These are phyloP conservation scores for Mikania micrantha DNA, from an alignment of 129 eudicot species.

Conservation along the genomic window DNA sequence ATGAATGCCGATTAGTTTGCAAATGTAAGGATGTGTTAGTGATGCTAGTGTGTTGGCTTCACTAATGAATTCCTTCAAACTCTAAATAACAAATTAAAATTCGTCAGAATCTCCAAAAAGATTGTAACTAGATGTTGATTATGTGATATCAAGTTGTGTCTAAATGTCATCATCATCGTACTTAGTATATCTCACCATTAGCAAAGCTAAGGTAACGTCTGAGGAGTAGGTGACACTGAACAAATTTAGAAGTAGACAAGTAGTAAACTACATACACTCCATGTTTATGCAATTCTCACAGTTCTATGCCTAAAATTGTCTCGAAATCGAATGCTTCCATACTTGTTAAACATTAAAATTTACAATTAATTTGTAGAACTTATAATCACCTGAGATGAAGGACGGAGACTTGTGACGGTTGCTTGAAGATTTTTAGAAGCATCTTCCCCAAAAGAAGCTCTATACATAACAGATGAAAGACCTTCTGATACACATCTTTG, in stretches of 20 bases:
- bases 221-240: too few relatives aligned
- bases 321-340: neutral
- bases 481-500: constrained; percentile 72
- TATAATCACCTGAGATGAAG: constrained; percentile 59
- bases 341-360: neutral
- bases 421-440: constrained; percentile 69
- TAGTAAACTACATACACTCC: too few relatives aligned
- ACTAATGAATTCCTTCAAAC: constrained; percentile 68
- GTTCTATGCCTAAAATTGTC: neutral
- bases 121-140: neutral
- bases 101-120: constrained; percentile 2
- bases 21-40: constrained; percentile 68
- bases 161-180: too few relatives aligned
- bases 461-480: constrained; percentile 68
- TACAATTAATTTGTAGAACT: neutral
- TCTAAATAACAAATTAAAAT: constrained; percentile 27
- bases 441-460: constrained; percentile 75
- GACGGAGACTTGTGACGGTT: constrained; percentile 76
- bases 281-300: neutral
- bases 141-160: too few relatives aligned
- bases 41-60: constrained; percentile 81
- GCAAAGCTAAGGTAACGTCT: too few relatives aligned
- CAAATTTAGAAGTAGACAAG: too few relatives aligned
- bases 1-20: constrained; percentile 82
- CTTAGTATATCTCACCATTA: too few relatives aligned